Evolutionary conservation across 2,329 filamentous ascomycete genomes (phyloP).

Genomic region (Ophiosphaerella herpotricha): DNA sequence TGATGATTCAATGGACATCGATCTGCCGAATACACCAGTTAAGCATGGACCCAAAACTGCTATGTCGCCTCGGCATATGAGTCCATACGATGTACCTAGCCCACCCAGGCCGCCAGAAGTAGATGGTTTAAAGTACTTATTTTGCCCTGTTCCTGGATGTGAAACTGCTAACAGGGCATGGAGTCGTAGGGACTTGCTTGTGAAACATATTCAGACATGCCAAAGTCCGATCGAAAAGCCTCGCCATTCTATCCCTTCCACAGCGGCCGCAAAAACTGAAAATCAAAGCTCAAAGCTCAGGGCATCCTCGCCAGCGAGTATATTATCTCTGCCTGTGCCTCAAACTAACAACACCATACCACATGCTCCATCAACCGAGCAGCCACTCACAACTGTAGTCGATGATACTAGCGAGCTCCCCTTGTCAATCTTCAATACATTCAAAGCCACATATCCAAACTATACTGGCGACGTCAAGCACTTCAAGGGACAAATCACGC

Average conservation of each 20-base stretch:
- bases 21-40: not conserved
- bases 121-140: not conserved
- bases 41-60: not conserved
- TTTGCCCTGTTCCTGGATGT: not conserved
- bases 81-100: conserved; percentile 21
- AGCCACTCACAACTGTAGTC: not conserved
- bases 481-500: conserved; percentile 36
- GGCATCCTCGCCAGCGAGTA: no score
- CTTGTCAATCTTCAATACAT: conserved; percentile 26
- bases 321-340: no score
- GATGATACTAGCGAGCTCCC: not conserved
- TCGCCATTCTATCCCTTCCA: no score
- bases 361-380: not conserved
- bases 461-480: conserved; percentile 39
- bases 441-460: conserved; percentile 42
- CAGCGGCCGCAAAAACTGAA: no score
- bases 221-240: no score
- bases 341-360: not conserved
- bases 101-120: not conserved
- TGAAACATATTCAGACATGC: no score
- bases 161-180: no score
- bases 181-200: no score
- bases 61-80: conserved; percentile 26
- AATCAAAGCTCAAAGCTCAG: no score
- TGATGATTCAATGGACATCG: conserved; percentile 11